phyloP scores from a whole-genome alignment of 305 asterid genomes.

The Solanum hybrid region DNA sequence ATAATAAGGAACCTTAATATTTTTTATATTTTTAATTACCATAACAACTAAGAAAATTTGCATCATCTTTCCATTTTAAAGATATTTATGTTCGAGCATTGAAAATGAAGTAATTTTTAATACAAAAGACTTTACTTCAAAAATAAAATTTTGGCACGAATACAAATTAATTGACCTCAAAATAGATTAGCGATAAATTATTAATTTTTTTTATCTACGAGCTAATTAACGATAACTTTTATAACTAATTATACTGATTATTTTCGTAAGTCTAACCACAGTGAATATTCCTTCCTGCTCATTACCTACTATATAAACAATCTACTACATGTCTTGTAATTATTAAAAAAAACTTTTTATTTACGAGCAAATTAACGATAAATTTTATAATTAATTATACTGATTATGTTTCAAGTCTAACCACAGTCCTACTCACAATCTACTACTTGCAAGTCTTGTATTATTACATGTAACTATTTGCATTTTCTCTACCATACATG shows the following conservation, averaged over 20 bases:
- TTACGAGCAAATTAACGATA: neutral
- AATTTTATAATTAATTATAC: neutral
- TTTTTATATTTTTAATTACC: neutral
- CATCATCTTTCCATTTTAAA: neutral
- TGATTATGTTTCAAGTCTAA: neutral
- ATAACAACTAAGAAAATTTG: neutral
- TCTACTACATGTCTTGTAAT: too few species aligned
- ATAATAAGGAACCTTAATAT: neutral
- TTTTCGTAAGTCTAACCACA: neutral
- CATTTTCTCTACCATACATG: neutral
- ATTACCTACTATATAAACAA: too few species aligned
- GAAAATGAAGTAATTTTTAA: neutral
- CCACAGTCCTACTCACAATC: neutral
- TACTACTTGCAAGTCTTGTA: neutral
- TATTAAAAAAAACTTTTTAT: neutral
- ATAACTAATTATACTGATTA: neutral
- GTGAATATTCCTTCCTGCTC: too few species aligned
- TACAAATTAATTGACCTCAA: neutral
- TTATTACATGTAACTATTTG: neutral
- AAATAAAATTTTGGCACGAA: neutral
- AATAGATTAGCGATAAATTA: neutral
- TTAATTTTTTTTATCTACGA: too few species aligned
- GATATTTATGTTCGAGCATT: neutral
- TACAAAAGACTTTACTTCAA: neutral
- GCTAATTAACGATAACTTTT: too few species aligned